These are phyloP conservation scores for Lagenaria siceraria DNA, from an alignment of 306 rosid species.

Conservation along the genomic window DNA sequence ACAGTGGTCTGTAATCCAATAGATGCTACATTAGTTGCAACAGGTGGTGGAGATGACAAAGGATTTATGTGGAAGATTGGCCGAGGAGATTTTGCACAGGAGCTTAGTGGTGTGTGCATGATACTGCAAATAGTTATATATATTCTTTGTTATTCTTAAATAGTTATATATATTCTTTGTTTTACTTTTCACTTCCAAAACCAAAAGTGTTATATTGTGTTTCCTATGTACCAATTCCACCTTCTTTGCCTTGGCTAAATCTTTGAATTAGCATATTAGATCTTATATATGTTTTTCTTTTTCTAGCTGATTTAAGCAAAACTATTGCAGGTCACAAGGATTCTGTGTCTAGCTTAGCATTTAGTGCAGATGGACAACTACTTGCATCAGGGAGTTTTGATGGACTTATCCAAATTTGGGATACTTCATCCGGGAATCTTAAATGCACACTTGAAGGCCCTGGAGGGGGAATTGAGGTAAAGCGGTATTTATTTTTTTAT, in stretches of 20 bases:
- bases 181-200: background rate
- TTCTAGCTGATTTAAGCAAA: background rate
- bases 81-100: conserved; percentile 69
- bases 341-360: conserved; percentile 63
- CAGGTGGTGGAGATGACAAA: conserved; percentile 81
- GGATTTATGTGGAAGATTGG: conserved; percentile 88
- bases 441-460: conserved; percentile 62
- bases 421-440: conserved; percentile 32
- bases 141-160: background rate
- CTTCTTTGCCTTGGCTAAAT: background rate
- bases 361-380: conserved; percentile 64
- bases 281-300: background rate
- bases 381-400: conserved; percentile 79
- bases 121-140: background rate
- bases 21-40: conserved; percentile 57
- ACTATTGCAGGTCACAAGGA: conserved; percentile 60
- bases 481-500: conserved; percentile 3
- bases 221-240: background rate
- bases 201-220: background rate
- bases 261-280: background rate
- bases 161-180: background rate
- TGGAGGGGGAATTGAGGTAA: conserved; percentile 67
- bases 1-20: conserved; percentile 73
- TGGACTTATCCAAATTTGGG: conserved; percentile 72
- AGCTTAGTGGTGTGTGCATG: conserved; percentile 48